Base-by-base conservation (phyloP, 805 yeast genomes). In the Ogataea henricii region DNA sequence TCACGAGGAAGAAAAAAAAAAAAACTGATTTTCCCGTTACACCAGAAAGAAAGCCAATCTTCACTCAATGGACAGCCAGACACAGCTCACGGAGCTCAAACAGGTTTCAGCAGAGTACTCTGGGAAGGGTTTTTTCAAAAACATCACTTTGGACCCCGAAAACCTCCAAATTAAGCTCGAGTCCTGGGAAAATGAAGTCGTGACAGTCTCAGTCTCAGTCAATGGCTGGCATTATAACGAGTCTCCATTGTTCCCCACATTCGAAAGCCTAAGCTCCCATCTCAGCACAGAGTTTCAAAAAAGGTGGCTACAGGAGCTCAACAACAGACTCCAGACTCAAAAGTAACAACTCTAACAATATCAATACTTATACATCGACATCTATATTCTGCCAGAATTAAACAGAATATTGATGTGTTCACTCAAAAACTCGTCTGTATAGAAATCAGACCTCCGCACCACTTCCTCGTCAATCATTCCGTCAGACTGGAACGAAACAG, bases 371-470 rank as follows among this genome's bases (percentile, higher is more conserved):
- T 43, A 51, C 53, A 43, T 17, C 40, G 12, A 35, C 43, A 47
- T 36, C 29, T 54, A 77, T 47, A 76, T 64, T 55, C 78, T 69
- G 26, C 76, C 77, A 16, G 83, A 72, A 43, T 84, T 85, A 55
- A 90, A 70, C 56, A 91, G 74, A 40, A 89, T 72, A 53, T 87
- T 89, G 43, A 92, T 75, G 60, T 89, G 90, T 58, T 90, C 94
- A 52, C 80, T 78, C 46, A 94, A 72, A 57, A 87, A 71, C 52
- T 88, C 89, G 58, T 89, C 91, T 36, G 82, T 80, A 67, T 87
- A 94, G 67, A 85, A 94, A 14, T 83, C 82, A 3, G 96, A 81
- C 59, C 86, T 79, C 70, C 99, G 82, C 4, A 89, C 96, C 17
- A 80, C 74, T 63, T 91, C 97, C 69, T 92, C 97, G 62, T 87